Percentiles rank a stretch among this genome's conserved stretches.
These are phyloP conservation scores for Phenoliferia sp. DNA, from an alignment of 1,284 basidiomycete genomes.

Conservation along the genomic window DNA sequence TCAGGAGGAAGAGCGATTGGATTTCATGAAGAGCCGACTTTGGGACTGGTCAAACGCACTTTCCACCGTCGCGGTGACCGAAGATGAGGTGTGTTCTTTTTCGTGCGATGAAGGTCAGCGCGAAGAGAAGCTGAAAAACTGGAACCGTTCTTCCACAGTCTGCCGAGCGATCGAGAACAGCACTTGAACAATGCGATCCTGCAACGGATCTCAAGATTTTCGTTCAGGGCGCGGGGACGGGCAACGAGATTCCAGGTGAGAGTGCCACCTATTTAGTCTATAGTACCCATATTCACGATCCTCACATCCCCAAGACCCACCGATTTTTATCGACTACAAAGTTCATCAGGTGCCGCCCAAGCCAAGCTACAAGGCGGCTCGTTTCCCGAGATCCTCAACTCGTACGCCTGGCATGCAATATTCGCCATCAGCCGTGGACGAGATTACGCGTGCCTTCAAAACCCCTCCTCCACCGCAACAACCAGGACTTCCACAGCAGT, in stretches of 20 bases:
- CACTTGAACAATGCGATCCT: conserved; percentile 42
- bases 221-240: conserved; percentile 63
- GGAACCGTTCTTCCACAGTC: conserved; percentile 52
- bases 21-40: conserved; percentile 89
- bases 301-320: conserved; percentile 52
- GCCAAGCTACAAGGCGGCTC: conserved; percentile 46
- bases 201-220: conserved; percentile 35
- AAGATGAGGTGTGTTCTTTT: conserved; percentile 75
- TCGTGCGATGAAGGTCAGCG: not conserved
- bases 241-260: conserved; percentile 63
- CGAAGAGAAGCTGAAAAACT: not conserved
- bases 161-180: conserved; percentile 76
- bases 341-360: conserved; percentile 43
- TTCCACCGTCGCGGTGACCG: conserved; percentile 89
- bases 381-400: conserved; percentile 54
- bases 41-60: conserved; percentile 96
- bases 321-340: conserved; percentile 65
- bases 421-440: conserved; percentile 21
- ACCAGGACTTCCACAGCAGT: not conserved
- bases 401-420: conserved; percentile 25
- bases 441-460: conserved; percentile 19
- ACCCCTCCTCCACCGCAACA: not conserved
- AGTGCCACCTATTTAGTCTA: not conserved
- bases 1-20: conserved; percentile 86
- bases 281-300: not conserved